Conservation (phyloP, 2,329 filamentous ascomycete species). For the Alternaria arbusti region DNA sequence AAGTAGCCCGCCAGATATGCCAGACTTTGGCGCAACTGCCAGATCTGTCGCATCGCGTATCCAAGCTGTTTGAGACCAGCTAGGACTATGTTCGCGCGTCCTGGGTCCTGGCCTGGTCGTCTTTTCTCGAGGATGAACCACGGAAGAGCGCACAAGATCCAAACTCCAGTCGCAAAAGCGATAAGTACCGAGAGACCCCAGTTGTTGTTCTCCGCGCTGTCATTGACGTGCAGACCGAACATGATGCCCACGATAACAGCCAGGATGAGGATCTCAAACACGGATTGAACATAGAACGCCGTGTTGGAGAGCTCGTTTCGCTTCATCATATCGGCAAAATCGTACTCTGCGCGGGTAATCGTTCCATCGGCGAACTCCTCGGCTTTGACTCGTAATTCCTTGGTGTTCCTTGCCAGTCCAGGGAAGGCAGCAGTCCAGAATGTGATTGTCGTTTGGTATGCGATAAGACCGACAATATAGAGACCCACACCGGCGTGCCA, state of each 20-base stretch:
- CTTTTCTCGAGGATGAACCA: constrained; percentile 72
- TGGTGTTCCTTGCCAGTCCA: constrained; percentile 62
- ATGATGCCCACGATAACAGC: constrained; percentile 48
- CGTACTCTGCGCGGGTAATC: constrained; percentile 66
- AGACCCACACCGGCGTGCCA: constrained; percentile 68
- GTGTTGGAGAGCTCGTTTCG: constrained; percentile 69
- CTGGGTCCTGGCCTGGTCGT: constrained; percentile 63
- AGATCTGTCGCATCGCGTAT: constrained; percentile 65
- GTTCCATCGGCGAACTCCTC: constrained; percentile 54
- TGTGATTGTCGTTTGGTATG: constrained; percentile 70
- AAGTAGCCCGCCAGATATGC: constrained; percentile 70
- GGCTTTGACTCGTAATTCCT: constrained; percentile 59
- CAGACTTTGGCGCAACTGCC: constrained; percentile 69
- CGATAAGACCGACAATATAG: constrained; percentile 71
- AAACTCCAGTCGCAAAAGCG: constrained; percentile 68
- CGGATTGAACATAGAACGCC: constrained; percentile 68
- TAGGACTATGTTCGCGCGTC: constrained; percentile 61
- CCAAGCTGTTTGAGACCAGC: constrained; percentile 64
- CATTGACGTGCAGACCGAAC: constrained; percentile 66
- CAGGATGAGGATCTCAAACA: constrained; percentile 61
- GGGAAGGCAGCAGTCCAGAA: constrained; percentile 72
- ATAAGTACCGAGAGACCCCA: constrained; percentile 71
- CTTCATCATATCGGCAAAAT: constrained; percentile 58
- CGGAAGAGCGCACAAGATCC: constrained; percentile 68
- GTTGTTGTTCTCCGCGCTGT: constrained; percentile 66